phyloP scores from a whole-genome alignment of 108 stramenopile species.

The Epithemia pelagica region DNA sequence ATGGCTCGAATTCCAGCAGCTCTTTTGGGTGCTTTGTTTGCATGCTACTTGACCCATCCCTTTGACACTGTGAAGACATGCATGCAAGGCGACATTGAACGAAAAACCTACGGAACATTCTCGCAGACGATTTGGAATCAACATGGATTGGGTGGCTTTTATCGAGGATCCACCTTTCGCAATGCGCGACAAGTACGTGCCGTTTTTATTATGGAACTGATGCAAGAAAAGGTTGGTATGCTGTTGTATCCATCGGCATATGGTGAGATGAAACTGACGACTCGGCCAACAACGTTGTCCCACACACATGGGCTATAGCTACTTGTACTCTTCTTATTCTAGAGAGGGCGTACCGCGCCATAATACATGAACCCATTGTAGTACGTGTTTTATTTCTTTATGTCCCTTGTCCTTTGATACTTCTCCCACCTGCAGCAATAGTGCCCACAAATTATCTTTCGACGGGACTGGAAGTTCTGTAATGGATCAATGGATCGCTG shows the following conservation, averaged over 20 bases:
- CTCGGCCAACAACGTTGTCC: neutral
- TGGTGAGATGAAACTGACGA: neutral
- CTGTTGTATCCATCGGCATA: conserved; percentile 56
- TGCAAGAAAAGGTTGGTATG: conserved; percentile 53
- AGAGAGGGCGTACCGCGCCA: too few species aligned
- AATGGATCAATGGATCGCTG: too few species aligned
- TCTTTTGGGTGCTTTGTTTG: conserved; percentile 80
- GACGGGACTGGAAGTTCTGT: too few species aligned
- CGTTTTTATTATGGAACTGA: conserved; percentile 85
- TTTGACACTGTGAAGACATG: conserved; percentile 92
- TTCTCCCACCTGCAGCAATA: too few species aligned
- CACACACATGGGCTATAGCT: neutral
- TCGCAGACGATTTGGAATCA: conserved; percentile 56
- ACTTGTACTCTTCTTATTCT: too few species aligned
- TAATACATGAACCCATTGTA: too few species aligned
- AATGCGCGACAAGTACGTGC: conserved; percentile 88
- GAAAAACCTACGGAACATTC: conserved; percentile 67
- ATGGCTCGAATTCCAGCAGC: conserved; percentile 86
- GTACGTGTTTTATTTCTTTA: too few species aligned
- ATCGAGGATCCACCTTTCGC: conserved; percentile 86
- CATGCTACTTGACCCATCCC: conserved; percentile 86
- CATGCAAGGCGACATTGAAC: conserved; percentile 93
- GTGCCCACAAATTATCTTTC: too few species aligned
- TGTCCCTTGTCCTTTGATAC: too few species aligned
- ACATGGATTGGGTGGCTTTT: conserved; percentile 76